Evolutionary conservation across 306 rosid species (phyloP).

Genomic region (Quercus parvula): DNA sequence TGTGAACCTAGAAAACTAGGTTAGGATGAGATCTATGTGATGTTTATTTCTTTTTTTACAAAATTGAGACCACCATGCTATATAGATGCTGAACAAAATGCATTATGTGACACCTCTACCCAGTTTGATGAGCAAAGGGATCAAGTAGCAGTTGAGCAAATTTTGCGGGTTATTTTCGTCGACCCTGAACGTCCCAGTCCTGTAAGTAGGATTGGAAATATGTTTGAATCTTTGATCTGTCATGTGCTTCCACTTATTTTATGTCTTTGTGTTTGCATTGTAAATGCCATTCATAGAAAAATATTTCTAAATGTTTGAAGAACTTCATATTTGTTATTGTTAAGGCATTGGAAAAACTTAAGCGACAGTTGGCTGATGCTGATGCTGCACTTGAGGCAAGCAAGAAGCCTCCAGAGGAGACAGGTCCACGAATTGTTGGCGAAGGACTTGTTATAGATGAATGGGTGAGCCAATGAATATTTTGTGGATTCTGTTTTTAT

Average conservation of each 20-base stretch:
- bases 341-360: conserved; percentile 84
- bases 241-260: neutral
- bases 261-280: neutral
- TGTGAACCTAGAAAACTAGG: neutral
- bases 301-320: neutral
- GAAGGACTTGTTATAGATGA: conserved; percentile 94
- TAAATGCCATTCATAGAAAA: neutral
- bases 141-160: conserved; percentile 82
- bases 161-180: conserved; percentile 76
- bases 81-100: conserved; percentile 18
- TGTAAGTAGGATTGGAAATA: conserved; percentile 43
- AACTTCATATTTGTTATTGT: conserved; percentile 12
- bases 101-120: conserved; percentile 12
- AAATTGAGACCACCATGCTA: conserved; percentile 5
- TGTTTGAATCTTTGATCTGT: neutral
- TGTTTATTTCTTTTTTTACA: neutral
- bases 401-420: conserved; percentile 77
- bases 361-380: conserved; percentile 80
- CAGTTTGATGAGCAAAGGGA: conserved; percentile 97
- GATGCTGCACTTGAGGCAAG: conserved; percentile 79
- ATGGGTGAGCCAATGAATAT: conserved; percentile 69
- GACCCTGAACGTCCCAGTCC: conserved; percentile 76
- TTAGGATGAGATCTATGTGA: neutral
- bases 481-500: neutral
- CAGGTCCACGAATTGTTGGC: conserved; percentile 66